Percentiles rank a stretch among this genome's conserved stretches.
Conservation (phyloP, 257 asterid genomes). For the Capsicum rhomboideum region DNA sequence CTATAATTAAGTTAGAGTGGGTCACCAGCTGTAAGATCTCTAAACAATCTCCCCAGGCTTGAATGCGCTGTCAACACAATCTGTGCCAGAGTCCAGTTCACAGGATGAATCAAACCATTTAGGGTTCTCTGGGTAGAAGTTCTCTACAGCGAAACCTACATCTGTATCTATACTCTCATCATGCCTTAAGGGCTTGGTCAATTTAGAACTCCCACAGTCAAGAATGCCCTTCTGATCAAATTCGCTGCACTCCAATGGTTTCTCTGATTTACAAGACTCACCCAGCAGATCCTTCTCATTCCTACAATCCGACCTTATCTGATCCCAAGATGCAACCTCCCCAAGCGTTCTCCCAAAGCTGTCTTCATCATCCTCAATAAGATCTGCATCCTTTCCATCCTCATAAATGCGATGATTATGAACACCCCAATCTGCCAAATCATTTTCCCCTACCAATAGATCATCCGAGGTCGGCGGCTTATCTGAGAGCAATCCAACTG, state of each 20-base stretch:
- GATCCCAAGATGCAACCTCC: constrained; percentile 96
- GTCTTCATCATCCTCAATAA: constrained; percentile 90
- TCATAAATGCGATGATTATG: constrained; percentile 61
- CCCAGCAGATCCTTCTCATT: constrained; percentile 65
- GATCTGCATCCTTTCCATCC: constrained; percentile 77
- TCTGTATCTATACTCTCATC: constrained; percentile 68
- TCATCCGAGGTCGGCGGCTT: constrained; percentile 74
- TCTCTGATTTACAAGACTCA: constrained; percentile 71
- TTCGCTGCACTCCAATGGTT: constrained; percentile 74
- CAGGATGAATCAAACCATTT: constrained; percentile 97
- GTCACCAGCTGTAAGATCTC: constrained; percentile 49
- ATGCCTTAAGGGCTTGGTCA: constrained; percentile 32
- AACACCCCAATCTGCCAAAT: constrained; percentile 92
- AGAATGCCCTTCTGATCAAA: constrained; percentile 71
- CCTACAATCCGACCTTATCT: constrained; percentile 60
- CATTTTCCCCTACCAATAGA: constrained; percentile 88
- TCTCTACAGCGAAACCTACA: constrained; percentile 74
- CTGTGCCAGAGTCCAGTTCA: constrained; percentile 66
- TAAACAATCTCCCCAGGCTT: constrained; percentile 71
- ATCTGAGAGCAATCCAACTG: constrained; percentile 50
- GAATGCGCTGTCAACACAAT: constrained; percentile 71
- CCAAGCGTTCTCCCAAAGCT: constrained; percentile 96
- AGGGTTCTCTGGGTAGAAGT: constrained; percentile 80
- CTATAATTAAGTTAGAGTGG: constrained; percentile 38
- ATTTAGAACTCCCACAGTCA: constrained; percentile 37